Conservation (phyloP, 495 filamentous ascomycete species). For the Neurospora pannonica region DNA sequence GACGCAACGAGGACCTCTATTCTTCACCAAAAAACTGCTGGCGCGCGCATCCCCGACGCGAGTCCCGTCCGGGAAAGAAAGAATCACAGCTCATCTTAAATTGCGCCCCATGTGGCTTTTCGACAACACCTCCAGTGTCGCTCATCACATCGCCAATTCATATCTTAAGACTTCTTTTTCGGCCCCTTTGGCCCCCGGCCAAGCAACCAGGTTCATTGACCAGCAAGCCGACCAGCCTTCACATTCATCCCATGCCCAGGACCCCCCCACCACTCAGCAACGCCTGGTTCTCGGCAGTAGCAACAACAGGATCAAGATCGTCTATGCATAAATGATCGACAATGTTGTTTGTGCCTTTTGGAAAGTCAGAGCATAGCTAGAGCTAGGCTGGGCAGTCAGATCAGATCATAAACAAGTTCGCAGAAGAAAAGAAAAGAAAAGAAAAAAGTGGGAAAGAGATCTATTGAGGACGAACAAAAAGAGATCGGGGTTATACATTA, state of each 20-base stretch:
- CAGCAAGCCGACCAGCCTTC: not conserved
- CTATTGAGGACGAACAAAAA: not conserved
- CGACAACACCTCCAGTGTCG: not conserved
- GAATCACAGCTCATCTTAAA: not conserved
- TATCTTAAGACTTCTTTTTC: not conserved
- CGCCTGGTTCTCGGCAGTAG: not conserved
- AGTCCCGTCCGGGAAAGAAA: not conserved
- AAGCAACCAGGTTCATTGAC: not conserved
- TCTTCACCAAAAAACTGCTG: not conserved
- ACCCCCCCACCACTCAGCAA: not conserved
- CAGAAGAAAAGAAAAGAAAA: not conserved
- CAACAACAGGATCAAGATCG: not conserved
- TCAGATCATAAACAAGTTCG: not conserved
- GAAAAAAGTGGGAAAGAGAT: not conserved
- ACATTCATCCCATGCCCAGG: not conserved
- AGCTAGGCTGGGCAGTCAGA: not conserved
- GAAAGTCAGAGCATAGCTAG: not conserved
- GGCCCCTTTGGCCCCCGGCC: not conserved
- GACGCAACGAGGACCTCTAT: not conserved
- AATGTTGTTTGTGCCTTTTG: not conserved
- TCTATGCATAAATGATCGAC: not conserved
- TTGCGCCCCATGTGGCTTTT: not conserved
- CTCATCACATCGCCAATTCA: not conserved
- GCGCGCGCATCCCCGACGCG: not conserved
- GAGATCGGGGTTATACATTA: not conserved